These are phyloP conservation scores for Alternaria sp. DNA, from an alignment of 2,329 filamentous ascomycete genomes.

Conservation along the genomic window DNA sequence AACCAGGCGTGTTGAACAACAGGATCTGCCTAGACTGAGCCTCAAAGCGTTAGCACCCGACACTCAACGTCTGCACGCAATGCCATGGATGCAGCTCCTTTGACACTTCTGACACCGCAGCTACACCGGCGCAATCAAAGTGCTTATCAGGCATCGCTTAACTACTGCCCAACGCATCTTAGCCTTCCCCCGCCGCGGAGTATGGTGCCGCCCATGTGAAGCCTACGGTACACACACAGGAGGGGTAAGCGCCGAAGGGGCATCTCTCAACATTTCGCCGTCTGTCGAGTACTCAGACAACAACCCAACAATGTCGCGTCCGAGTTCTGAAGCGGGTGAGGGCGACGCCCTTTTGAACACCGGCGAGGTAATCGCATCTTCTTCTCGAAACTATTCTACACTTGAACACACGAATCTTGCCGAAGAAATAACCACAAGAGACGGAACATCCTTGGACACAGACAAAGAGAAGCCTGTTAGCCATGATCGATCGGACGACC, in stretches of 20 bases:
- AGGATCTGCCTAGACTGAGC: slow-evolving; percentile 12
- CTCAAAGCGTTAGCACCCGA: slow-evolving; percentile 12
- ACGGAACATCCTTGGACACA: slow-evolving; percentile 1
- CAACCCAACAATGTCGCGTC: slow-evolving; percentile 10
- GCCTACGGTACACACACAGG: slow-evolving; percentile 10
- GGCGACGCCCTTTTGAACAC: slow-evolving; percentile 14
- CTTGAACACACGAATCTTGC: neutral
- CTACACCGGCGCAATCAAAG: slow-evolving; percentile 12
- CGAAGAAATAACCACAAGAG: neutral
- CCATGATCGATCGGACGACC: neutral
- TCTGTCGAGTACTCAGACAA: neutral
- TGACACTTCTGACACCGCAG: slow-evolving; percentile 9
- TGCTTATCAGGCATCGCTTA: slow-evolving; percentile 21
- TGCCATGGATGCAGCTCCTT: slow-evolving; percentile 12
- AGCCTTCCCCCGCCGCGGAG: slow-evolving; percentile 10
- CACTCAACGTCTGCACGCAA: slow-evolving; percentile 15
- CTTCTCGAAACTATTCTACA: slow-evolving; percentile 19
- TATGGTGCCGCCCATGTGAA: slow-evolving; percentile 4
- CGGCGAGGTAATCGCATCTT: slow-evolving; percentile 9
- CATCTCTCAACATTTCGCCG: neutral
- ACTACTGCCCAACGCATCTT: slow-evolving; percentile 13
- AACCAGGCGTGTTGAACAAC: slow-evolving; percentile 9
- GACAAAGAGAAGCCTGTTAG: slow-evolving; percentile 4
- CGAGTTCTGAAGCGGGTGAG: slow-evolving; percentile 5
- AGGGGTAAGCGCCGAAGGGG: slow-evolving; percentile 11